Percentiles rank a stretch among this genome's conserved stretches.
Conservation (phyloP, 441 rosid genomes). For the Lepidium campestre region DNA sequence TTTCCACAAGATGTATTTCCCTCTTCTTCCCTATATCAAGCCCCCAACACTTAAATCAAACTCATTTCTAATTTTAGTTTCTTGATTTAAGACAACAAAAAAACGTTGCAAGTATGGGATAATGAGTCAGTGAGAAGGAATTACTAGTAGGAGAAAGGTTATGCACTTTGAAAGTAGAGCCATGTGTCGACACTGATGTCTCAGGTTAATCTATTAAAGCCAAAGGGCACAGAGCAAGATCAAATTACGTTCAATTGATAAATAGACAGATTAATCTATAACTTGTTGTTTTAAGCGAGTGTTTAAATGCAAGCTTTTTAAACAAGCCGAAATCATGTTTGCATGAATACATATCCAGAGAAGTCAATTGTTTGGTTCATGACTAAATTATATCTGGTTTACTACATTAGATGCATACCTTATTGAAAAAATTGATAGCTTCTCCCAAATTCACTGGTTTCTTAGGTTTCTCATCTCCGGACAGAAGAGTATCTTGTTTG, state of each 20-base stretch:
- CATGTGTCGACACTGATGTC: constrained; percentile 98
- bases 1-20: constrained; percentile 67
- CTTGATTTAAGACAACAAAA: neutral
- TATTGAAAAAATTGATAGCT: constrained; percentile 82
- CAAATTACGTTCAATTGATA: neutral
- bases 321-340: constrained; percentile 87
- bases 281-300: constrained; percentile 97
- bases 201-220: constrained; percentile 73
- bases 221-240: constrained; percentile 8
- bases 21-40: constrained; percentile 94
- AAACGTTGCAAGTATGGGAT: neutral
- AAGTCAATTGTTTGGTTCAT: neutral
- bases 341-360: constrained; percentile 28
- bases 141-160: constrained; percentile 98
- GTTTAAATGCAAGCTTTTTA: constrained; percentile 87
- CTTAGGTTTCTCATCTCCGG: constrained; percentile 70
- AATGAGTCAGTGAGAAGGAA: neutral
- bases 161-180: constrained; percentile 77
- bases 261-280: neutral
- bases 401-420: constrained; percentile 46
- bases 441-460: constrained; percentile 76
- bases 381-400: neutral
- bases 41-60: constrained; percentile 71
- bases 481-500: constrained; percentile 73
- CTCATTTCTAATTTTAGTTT: constrained; percentile 12